phyloP scores from a whole-genome alignment of 1,284 basidiomycete species.

The Tilletia walkeri region DNA sequence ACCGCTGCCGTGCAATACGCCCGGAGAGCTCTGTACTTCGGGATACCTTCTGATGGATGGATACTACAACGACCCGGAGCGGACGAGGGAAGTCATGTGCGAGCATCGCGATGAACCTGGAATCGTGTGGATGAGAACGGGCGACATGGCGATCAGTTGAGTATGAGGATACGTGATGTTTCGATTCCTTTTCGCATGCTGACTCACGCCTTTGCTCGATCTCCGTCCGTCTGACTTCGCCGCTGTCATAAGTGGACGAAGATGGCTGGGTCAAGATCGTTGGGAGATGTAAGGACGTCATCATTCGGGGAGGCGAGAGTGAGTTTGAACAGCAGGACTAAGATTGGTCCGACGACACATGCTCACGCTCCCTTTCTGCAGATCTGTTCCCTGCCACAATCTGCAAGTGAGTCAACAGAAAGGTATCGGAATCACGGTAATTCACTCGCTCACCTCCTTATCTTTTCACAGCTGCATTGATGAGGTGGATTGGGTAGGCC shows the following conservation, averaged over 20 bases:
- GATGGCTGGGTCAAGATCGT: slow-evolving; percentile 76
- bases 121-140: slow-evolving; percentile 78
- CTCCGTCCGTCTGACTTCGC: too few species aligned
- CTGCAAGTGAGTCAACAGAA: slow-evolving; percentile 62
- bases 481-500: slow-evolving; percentile 65
- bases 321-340: background rate
- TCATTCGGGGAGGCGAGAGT: slow-evolving; percentile 85
- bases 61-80: slow-evolving; percentile 74
- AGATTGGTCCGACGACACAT: too few species aligned
- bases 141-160: slow-evolving; percentile 69
- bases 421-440: slow-evolving; percentile 18
- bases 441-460: background rate
- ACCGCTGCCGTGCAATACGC: slow-evolving; percentile 52
- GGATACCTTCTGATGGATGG: slow-evolving; percentile 78
- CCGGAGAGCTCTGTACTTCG: slow-evolving; percentile 72
- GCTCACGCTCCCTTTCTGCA: background rate
- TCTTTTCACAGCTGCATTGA: slow-evolving; percentile 61
- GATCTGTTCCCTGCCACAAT: slow-evolving; percentile 76
- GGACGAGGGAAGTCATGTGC: slow-evolving; percentile 68
- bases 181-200: too few species aligned
- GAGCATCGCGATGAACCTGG: slow-evolving; percentile 57
- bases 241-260: slow-evolving; percentile 62
- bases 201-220: too few species aligned
- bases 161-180: too few species aligned
- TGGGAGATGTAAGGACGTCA: slow-evolving; percentile 72